A percentile compares a stretch with the other conserved stretches of the same genome.
phyloP scores from a whole-genome alignment of 345 rosid genomes.

The Citrus inodora region DNA sequence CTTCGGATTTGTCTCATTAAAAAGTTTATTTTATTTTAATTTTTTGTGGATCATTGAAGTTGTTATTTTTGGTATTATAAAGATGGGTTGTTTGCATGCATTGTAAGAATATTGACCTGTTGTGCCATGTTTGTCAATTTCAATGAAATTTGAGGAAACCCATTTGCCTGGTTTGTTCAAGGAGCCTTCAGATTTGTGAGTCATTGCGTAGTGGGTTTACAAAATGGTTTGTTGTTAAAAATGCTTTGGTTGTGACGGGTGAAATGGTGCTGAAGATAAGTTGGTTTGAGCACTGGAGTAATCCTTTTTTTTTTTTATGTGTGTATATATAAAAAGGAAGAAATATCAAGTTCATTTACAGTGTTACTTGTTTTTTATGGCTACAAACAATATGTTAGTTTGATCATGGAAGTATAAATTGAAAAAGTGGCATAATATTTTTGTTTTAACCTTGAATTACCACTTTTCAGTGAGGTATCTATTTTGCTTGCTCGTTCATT shows the following conservation, averaged over 20 bases:
- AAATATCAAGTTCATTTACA: no score
- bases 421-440: no score
- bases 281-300: no score
- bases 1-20: neutral
- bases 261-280: neutral
- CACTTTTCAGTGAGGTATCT: no score
- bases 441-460: no score
- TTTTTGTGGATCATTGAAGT: neutral
- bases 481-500: no score
- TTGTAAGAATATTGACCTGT: neutral
- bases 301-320: no score
- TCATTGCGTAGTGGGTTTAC: neutral
- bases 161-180: neutral
- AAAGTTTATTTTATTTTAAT: neutral
- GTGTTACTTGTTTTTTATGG: no score
- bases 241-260: neutral
- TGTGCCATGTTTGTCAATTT: neutral
- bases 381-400: no score
- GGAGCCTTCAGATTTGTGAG: neutral
- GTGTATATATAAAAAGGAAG: no score
- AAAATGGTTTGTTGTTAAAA: neutral
- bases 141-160: neutral
- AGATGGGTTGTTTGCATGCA: slow-evolving; percentile 6
- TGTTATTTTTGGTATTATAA: neutral
- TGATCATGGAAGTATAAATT: no score